phyloP scores from a whole-genome alignment of 73 alveolate genomes.

The Paramecium pentaurelia region DNA sequence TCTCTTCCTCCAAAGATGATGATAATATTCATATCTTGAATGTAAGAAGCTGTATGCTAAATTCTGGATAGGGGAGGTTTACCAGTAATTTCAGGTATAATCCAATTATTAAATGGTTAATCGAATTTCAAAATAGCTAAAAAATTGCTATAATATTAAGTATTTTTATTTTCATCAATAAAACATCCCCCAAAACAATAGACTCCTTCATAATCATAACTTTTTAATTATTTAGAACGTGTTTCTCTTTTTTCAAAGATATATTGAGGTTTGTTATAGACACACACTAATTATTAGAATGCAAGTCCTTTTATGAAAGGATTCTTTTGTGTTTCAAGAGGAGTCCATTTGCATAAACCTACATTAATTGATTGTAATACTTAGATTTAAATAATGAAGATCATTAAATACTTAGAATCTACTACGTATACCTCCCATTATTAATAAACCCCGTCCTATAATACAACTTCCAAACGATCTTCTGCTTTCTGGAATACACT shows the following conservation, averaged over 20 bases:
- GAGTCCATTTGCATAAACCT: constrained; percentile 15
- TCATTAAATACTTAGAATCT: constrained; percentile 8
- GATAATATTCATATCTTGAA: neutral
- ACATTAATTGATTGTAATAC: neutral
- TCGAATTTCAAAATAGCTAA: neutral
- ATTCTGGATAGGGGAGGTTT: neutral
- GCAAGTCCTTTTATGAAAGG: neutral
- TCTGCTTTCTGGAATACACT: constrained; percentile 3
- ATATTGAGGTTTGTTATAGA: neutral
- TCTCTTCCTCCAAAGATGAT: constrained; percentile 29
- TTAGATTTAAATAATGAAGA: neutral
- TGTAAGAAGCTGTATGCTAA: neutral
- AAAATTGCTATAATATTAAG: neutral
- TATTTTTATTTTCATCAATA: neutral
- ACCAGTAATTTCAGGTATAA: neutral
- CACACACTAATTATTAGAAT: neutral
- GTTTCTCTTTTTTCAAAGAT: neutral
- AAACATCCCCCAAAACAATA: constrained; percentile 36
- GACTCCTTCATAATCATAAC: neutral
- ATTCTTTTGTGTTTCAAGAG: neutral
- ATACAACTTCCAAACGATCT: constrained; percentile 9
- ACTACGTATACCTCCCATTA: neutral
- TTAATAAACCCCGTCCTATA: neutral
- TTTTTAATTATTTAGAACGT: neutral
- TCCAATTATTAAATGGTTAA: neutral